These are phyloP conservation scores for Wickerhamiella alocasiicola DNA, from an alignment of 805 yeast genomes.

Conservation along the genomic window DNA sequence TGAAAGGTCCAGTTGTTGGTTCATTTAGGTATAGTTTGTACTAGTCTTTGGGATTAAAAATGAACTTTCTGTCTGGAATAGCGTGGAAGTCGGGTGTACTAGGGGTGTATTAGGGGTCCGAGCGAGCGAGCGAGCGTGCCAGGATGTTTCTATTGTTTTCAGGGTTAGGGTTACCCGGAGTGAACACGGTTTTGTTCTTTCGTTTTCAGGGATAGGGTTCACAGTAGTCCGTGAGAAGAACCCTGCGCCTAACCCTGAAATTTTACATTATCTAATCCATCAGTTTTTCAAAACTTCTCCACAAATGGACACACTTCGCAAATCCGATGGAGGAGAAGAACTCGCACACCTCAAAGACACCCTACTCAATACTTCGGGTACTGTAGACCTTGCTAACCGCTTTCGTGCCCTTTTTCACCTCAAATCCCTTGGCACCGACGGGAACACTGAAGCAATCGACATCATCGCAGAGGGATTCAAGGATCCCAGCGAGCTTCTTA, in stretches of 20 bases:
- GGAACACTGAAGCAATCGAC: constrained; percentile 50
- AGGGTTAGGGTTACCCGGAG: too few species aligned
- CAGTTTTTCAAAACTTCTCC: too few species aligned
- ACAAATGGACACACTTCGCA: constrained; percentile 24
- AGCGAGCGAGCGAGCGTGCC: too few species aligned
- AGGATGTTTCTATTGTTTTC: too few species aligned
- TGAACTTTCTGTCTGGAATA: constrained; percentile 1
- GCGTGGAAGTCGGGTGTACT: background rate
- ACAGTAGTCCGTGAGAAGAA: too few species aligned
- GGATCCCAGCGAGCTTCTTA: constrained; percentile 76
- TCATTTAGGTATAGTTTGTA: too few species aligned
- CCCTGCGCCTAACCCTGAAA: too few species aligned
- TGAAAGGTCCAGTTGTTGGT: constrained; percentile 74
- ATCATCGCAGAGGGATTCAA: constrained; percentile 75
- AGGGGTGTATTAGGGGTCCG: background rate
- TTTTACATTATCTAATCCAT: too few species aligned
- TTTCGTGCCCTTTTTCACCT: constrained; percentile 90
- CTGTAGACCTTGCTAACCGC: constrained; percentile 66
- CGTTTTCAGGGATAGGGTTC: too few species aligned
- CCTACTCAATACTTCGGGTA: constrained; percentile 35
- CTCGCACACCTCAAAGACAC: constrained; percentile 18
- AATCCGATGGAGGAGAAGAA: constrained; percentile 21
- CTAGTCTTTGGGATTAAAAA: too few species aligned
- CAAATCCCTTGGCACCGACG: constrained; percentile 74
- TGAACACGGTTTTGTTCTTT: too few species aligned